Conservation (phyloP, 2,329 filamentous ascomycete species). For the Fusarium verrucosum region DNA sequence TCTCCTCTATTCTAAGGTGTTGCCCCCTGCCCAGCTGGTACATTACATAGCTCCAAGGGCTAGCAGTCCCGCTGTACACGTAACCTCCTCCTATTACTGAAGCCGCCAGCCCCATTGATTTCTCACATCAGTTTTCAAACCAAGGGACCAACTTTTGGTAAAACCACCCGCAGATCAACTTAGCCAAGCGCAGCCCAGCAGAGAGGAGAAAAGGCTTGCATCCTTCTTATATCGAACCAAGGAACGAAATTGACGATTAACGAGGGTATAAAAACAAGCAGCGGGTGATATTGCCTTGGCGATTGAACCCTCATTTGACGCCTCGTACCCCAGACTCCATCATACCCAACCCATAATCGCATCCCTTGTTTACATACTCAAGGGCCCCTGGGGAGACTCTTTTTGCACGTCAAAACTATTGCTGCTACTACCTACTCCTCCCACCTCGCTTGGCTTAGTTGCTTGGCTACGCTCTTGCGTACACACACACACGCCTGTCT, state of each 20-base stretch:
- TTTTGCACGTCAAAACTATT: constrained; percentile 7
- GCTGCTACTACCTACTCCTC: constrained; percentile 6
- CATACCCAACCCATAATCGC: neutral
- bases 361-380: neutral
- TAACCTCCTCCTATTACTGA: constrained; percentile 36
- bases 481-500: constrained; percentile 13
- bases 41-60: neutral
- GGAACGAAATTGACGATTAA: neutral
- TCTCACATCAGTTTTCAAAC: constrained; percentile 32
- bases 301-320: neutral
- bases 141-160: constrained; percentile 8
- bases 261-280: neutral
- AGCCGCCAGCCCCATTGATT: constrained; percentile 25
- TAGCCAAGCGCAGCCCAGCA: neutral
- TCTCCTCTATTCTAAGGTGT: neutral
- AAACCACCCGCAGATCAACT: neutral
- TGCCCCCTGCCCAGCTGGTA: constrained; percentile 1
- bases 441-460: constrained; percentile 6
- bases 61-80: constrained; percentile 27
- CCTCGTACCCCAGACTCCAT: neutral
- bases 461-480: constrained; percentile 8
- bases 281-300: neutral
- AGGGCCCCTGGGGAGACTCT: constrained; percentile 17
- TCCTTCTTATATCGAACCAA: neutral
- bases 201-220: neutral